Percentiles rank a stretch among this genome's conserved stretches.
Conservation (phyloP, 345 rosid genomes). For the Balakata baccata region DNA sequence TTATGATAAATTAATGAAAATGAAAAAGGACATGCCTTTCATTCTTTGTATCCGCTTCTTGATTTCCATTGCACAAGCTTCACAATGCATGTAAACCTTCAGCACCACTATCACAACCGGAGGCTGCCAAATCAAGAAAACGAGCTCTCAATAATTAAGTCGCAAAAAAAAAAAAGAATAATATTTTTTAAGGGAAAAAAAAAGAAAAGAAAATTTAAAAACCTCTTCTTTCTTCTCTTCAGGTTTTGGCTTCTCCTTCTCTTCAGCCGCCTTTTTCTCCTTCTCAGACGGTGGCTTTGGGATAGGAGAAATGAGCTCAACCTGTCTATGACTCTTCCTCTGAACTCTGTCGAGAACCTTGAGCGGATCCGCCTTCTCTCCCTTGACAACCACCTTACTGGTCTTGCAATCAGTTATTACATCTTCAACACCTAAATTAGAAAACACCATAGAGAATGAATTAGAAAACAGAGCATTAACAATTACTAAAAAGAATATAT, state of each 20-base stretch:
- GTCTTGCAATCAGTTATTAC: constrained; percentile 75
- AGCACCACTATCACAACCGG: constrained; percentile 63
- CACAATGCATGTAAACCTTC: constrained; percentile 89
- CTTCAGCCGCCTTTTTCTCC: constrained; percentile 49
- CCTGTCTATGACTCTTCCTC: constrained; percentile 77
- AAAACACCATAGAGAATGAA: not conserved
- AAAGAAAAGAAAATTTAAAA: not conserved
- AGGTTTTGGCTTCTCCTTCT: constrained; percentile 50
- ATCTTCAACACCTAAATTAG: constrained; percentile 69
- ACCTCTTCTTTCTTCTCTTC: constrained; percentile 81
- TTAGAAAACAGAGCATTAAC: not conserved
- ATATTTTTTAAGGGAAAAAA: not conserved
- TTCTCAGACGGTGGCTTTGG: constrained; percentile 65
- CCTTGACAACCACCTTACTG: constrained; percentile 84
- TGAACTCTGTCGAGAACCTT: constrained; percentile 76
- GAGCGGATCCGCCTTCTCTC: constrained; percentile 86
- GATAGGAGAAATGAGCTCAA: constrained; percentile 83
- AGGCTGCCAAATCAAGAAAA: constrained; percentile 41
- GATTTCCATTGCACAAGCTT: constrained; percentile 81
- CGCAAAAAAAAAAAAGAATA: not conserved
- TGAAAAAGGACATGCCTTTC: constrained; percentile 50
- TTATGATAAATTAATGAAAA: not conserved
- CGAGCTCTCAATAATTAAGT: not conserved
- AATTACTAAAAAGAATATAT: not conserved
- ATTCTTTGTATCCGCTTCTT: constrained; percentile 83